Evolutionary conservation across 768 basidiomycete species (phyloP).

Genomic region (Tulasnella sp.): DNA sequence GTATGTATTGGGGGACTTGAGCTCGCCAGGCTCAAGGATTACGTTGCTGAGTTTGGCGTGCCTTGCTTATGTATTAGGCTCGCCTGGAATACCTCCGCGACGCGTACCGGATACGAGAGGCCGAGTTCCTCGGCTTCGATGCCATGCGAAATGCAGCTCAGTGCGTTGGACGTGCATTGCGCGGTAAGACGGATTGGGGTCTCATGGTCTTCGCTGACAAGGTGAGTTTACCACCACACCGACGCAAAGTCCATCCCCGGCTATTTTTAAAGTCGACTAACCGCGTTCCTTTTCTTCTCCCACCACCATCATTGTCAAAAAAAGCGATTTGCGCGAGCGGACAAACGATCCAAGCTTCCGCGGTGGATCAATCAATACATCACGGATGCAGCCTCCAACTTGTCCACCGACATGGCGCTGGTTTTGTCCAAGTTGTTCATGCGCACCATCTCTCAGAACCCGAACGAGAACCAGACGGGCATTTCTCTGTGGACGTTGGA

Average conservation of each 20-base stretch:
- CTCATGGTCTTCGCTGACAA: slow-evolving; percentile 99
- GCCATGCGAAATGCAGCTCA: slow-evolving; percentile 99
- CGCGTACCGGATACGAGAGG: slow-evolving; percentile 95
- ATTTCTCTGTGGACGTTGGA: slow-evolving; percentile 93
- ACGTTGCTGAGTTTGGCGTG: background rate
- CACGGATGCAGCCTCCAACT: slow-evolving; percentile 94
- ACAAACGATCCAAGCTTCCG: slow-evolving; percentile 92
- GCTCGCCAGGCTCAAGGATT: background rate
- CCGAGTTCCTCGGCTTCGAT: slow-evolving; percentile 97
- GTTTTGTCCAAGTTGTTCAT: slow-evolving; percentile 94
- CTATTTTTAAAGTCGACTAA: background rate
- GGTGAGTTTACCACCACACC: slow-evolving; percentile 44
- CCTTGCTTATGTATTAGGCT: slow-evolving; percentile 43
- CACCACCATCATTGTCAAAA: slow-evolving; percentile 7
- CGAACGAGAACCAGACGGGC: slow-evolving; percentile 92
- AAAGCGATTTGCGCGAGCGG: slow-evolving; percentile 85
- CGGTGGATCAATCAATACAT: slow-evolving; percentile 99
- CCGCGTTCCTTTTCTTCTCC: background rate
- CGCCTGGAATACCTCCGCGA: slow-evolving; percentile 97
- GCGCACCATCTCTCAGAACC: slow-evolving; percentile 97
- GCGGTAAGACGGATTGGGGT: slow-evolving; percentile 99
- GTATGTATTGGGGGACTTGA: slow-evolving; percentile 28
- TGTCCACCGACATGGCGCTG: slow-evolving; percentile 97
- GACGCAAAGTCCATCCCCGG: background rate
- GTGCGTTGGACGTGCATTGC: slow-evolving; percentile 94